phyloP scores from a whole-genome alignment of 495 filamentous ascomycete genomes.

The Jackrogersella multiformis region DNA sequence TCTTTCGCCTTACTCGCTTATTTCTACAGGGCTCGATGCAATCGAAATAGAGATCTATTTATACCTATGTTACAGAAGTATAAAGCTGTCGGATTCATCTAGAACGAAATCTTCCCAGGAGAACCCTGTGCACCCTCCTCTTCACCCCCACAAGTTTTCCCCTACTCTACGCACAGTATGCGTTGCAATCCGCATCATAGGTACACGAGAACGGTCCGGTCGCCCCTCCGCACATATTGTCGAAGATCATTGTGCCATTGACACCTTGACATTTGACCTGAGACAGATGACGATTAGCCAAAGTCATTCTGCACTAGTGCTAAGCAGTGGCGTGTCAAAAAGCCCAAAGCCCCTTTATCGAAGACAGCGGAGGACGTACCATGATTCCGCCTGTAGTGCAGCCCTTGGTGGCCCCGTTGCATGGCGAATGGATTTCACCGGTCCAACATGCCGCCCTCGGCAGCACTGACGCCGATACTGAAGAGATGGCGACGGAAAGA shows the following conservation, averaged over 20 bases:
- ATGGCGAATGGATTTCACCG: conserved; percentile 24
- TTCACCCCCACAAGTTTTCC: neutral
- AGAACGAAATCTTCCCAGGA: neutral
- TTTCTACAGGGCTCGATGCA: neutral
- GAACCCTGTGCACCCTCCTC: neutral
- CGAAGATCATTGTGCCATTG: conserved; percentile 21
- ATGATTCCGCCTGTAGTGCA: conserved; percentile 32
- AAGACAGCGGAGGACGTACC: conserved; percentile 10
- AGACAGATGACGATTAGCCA: conserved; percentile 1
- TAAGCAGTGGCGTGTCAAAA: neutral
- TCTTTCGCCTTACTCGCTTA: neutral
- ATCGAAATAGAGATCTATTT: neutral
- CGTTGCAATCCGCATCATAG: conserved; percentile 31
- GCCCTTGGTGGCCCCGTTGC: conserved; percentile 14
- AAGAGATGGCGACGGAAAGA: conserved; percentile 14
- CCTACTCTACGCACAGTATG: conserved; percentile 17
- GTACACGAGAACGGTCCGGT: conserved; percentile 4
- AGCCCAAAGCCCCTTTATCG: neutral
- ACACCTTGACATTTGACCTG: conserved; percentile 29
- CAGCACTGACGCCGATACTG: conserved; percentile 7
- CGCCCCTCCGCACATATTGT: conserved; percentile 9
- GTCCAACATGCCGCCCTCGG: conserved; percentile 26
- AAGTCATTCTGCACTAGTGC: neutral
- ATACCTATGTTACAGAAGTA: neutral
- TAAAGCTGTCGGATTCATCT: neutral